phyloP scores from a whole-genome alignment of 2,329 filamentous ascomycete species.

The Neoascochyta sp. region DNA sequence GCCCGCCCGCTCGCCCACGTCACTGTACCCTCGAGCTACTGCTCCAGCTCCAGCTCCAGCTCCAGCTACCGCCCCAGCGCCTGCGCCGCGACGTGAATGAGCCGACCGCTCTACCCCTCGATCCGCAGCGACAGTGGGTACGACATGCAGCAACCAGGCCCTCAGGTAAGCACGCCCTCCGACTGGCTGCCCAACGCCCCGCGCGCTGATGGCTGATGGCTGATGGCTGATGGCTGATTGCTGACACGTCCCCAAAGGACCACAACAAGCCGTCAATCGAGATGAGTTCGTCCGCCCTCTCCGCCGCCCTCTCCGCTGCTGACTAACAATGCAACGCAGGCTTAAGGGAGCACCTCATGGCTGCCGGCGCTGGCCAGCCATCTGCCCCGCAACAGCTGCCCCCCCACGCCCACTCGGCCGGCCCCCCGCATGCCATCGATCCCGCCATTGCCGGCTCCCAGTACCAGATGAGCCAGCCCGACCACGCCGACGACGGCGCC shows the following conservation, averaged over 20 bases:
- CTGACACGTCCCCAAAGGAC: constrained; percentile 31
- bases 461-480: constrained; percentile 48
- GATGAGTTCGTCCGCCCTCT: constrained; percentile 39
- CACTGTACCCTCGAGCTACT: too few relatives aligned
- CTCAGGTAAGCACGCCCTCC: constrained; percentile 61
- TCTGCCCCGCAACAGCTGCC: constrained; percentile 32
- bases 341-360: constrained; percentile 61
- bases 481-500: constrained; percentile 45
- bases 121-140: constrained; percentile 31
- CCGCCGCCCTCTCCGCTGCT: constrained; percentile 14
- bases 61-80: neutral
- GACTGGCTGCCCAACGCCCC: constrained; percentile 13
- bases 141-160: constrained; percentile 41
- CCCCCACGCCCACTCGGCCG: constrained; percentile 38
- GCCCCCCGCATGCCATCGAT: constrained; percentile 54
- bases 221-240: too few relatives aligned
- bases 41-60: neutral
- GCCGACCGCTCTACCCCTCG: constrained; percentile 31
- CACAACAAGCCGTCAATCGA: constrained; percentile 40
- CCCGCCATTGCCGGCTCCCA: constrained; percentile 53
- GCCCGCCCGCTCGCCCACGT: neutral
- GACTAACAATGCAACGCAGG: constrained; percentile 45
- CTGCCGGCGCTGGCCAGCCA: constrained; percentile 46
- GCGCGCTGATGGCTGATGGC: too few relatives aligned
- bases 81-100: constrained; percentile 14